Conservation (phyloP, 257 asterid genomes). For the Eustoma russellianum region DNA sequence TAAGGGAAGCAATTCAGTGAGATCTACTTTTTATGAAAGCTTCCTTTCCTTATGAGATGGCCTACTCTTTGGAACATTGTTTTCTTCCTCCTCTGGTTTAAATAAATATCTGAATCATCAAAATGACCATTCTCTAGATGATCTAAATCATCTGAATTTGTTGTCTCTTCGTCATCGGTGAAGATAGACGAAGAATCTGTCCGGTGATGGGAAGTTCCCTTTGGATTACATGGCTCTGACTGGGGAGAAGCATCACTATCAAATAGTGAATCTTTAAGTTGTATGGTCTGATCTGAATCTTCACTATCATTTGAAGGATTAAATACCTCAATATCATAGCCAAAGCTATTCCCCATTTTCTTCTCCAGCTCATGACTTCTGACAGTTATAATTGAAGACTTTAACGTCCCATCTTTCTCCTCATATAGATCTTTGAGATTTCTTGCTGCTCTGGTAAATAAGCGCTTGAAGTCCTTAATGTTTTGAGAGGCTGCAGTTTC, state of each 20-base stretch:
- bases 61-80: constrained; percentile 62
- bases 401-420: constrained; percentile 10
- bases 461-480: too few relatives aligned
- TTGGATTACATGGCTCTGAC: constrained; percentile 51
- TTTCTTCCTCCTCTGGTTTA: constrained; percentile 20
- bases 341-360: neutral
- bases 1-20: constrained; percentile 9
- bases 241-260: constrained; percentile 43
- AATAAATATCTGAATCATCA: constrained; percentile 37
- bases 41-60: constrained; percentile 40
- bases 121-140: constrained; percentile 14
- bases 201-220: constrained; percentile 16
- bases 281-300: constrained; percentile 26
- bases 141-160: constrained; percentile 27
- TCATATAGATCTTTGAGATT: constrained; percentile 8
- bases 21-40: constrained; percentile 31
- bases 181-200: constrained; percentile 23
- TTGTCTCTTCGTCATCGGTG: constrained; percentile 22
- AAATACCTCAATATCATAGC: constrained; percentile 26
- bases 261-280: constrained; percentile 57
- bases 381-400: constrained; percentile 19
- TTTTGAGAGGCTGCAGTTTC: constrained; percentile 29
- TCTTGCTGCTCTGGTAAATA: too few relatives aligned
- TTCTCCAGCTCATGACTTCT: neutral
- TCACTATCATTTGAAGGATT: constrained; percentile 31